These are phyloP conservation scores for Alternaria conjuncta DNA, from an alignment of 2,329 filamentous ascomycete species.

Conservation along the genomic window DNA sequence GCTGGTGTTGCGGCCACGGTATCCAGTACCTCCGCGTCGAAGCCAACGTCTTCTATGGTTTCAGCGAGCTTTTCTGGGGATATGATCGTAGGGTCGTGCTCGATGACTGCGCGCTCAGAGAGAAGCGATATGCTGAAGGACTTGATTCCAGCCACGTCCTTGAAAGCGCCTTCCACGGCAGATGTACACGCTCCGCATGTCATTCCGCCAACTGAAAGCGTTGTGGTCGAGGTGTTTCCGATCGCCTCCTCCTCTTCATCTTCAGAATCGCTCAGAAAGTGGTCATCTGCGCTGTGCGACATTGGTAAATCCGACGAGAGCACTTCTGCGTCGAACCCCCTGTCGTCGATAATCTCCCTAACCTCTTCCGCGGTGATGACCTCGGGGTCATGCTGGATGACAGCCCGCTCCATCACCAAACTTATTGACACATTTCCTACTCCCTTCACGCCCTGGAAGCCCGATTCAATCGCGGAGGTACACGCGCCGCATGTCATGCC, in stretches of 20 bases:
- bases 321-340: constrained; percentile 90
- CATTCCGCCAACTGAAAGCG: constrained; percentile 83
- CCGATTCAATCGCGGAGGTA: constrained; percentile 92
- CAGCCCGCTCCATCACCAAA: constrained; percentile 93
- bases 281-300: constrained; percentile 47
- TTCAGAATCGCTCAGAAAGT: constrained; percentile 47
- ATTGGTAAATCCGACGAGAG: constrained; percentile 78
- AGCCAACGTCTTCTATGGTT: constrained; percentile 72
- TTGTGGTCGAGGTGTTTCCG: constrained; percentile 64
- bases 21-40: constrained; percentile 79
- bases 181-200: constrained; percentile 90
- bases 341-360: constrained; percentile 85
- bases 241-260: constrained; percentile 45
- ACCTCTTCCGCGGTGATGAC: constrained; percentile 77
- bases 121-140: constrained; percentile 82
- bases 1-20: constrained; percentile 59
- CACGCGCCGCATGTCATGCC: constrained; percentile 92
- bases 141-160: constrained; percentile 73
- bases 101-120: constrained; percentile 83
- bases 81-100: constrained; percentile 70
- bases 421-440: constrained; percentile 89
- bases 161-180: constrained; percentile 81
- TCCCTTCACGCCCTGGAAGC: constrained; percentile 81
- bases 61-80: constrained; percentile 62
- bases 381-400: constrained; percentile 84